Evolutionary conservation across 2,329 filamentous ascomycete species (phyloP), one percentile per base, ranked within the genome.

Genomic region (Claviceps quebecensis): DNA sequence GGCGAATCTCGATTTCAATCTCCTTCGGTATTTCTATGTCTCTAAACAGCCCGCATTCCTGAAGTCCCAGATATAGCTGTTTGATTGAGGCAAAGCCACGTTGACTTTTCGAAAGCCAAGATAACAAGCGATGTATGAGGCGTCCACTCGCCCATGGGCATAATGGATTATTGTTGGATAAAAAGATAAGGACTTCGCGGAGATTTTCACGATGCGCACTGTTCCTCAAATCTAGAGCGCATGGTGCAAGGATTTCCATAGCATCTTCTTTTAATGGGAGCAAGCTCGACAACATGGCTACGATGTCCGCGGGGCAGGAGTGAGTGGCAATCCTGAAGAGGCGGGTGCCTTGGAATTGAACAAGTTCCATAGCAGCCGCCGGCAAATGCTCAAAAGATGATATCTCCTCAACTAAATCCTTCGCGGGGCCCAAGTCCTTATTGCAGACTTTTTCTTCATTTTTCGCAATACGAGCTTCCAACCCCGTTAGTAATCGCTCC

Each of bases 1-100:
- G 56, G 48, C 64, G 61, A 16, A 63, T 60, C 14, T 61, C 55
- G 49, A 64, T 65, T 45, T 65, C 58, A 1, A 52, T 56, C 37
- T 54, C 49, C 6, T 26, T 29, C 5, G 59, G 36, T 13, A 62
- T 51, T 4, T 52, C n/a, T 13, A 52, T 52, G 2, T 53, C 29
- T 2, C 53, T 45, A 41, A 63, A 66, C 6, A 67, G 47, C 0
- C 64, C 64, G 9, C 59, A 58, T 49, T 58, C 56, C 45, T 61
- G 60, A n/a, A 65, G 52, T 11, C 62, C 47, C 1, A 37, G 37
- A 41, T 67, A 65, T 19, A 65, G 55, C 7, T 56, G 50, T 44
- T 60, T 63, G 40, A 59, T 58, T 23, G 54, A 34, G 2, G 47
- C 34, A 19, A 57, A 59, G 17, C 17, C 40, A 7, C 37, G 44